A percentile compares a stretch with the other conserved stretches of the same genome.
phyloP scores from a whole-genome alignment of 768 basidiomycete species.

The Leccinellum rugosiceps region DNA sequence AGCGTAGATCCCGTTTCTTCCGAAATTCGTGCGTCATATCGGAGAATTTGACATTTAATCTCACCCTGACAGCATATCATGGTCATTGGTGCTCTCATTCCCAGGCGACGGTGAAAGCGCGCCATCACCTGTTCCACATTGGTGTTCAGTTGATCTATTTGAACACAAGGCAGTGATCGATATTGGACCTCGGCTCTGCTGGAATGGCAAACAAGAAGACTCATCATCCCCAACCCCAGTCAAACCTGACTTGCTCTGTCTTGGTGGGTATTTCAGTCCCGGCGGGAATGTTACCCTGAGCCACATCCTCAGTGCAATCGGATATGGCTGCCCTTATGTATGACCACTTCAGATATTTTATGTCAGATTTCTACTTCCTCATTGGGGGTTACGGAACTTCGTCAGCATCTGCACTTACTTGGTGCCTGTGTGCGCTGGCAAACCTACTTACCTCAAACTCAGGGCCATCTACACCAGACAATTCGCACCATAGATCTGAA shows the following conservation, averaged over 20 bases:
- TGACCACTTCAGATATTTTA: conserved; percentile 55
- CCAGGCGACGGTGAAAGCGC: conserved; percentile 41
- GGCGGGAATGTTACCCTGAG: conserved; percentile 1
- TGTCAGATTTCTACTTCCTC: conserved; percentile 63
- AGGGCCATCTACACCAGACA: conserved; percentile 45
- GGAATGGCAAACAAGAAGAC: conserved; percentile 12
- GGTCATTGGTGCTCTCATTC: conserved; percentile 43
- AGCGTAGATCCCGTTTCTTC: conserved; percentile 56
- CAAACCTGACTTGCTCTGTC: conserved; percentile 47
- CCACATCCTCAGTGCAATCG: conserved; percentile 47
- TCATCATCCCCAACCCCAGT: conserved; percentile 13
- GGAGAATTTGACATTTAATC: conserved; percentile 1
- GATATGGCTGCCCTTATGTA: conserved; percentile 46
- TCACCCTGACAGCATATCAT: conserved; percentile 6
- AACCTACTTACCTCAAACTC: conserved; percentile 45
- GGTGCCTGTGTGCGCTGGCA: conserved; percentile 59
- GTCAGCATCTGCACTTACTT: conserved; percentile 49
- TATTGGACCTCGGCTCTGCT: conserved; percentile 22
- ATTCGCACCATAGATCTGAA: conserved; percentile 30
- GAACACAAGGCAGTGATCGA: conserved; percentile 43
- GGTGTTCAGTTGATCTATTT: conserved; percentile 47
- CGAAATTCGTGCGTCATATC: conserved; percentile 42
- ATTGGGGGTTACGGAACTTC: conserved; percentile 66
- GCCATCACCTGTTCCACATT: conserved; percentile 48
- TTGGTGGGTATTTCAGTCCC: conserved; percentile 38